These are phyloP conservation scores for Fusarium sp. DNA, from an alignment of 2,329 filamentous ascomycete genomes.

Conservation along the genomic window DNA sequence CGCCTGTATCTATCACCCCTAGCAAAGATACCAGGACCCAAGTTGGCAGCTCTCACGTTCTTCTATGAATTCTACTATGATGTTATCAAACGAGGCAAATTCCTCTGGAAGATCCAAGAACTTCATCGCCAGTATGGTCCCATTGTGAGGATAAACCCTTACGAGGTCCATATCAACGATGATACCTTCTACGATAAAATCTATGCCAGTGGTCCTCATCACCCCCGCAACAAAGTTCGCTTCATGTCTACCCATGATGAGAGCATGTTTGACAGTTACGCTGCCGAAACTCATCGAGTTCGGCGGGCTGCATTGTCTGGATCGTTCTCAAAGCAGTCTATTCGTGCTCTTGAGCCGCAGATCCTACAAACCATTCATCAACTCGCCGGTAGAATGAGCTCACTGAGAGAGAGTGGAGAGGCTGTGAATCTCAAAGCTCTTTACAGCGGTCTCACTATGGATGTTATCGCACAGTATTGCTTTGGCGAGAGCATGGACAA, in stretches of 20 bases:
- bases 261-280: conserved; percentile 1
- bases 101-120: neutral
- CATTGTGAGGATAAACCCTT: neutral
- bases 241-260: conserved; percentile 4
- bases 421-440: neutral
- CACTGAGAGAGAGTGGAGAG: neutral
- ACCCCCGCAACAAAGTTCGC: neutral
- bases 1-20: neutral
- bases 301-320: neutral
- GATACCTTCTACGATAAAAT: neutral
- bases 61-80: conserved; percentile 3
- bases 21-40: neutral
- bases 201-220: neutral
- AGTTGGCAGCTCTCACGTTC: neutral
- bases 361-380: neutral
- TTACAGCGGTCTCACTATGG: neutral
- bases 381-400: neutral
- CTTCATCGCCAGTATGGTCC: neutral
- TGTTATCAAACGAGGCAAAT: neutral
- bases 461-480: neutral
- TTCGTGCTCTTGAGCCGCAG: neutral
- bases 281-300: neutral
- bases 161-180: neutral
- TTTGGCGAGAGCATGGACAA: conserved; percentile 3
- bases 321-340: neutral